phyloP scores from a whole-genome alignment of 495 filamentous ascomycete species.

The Neurospora sp. region DNA sequence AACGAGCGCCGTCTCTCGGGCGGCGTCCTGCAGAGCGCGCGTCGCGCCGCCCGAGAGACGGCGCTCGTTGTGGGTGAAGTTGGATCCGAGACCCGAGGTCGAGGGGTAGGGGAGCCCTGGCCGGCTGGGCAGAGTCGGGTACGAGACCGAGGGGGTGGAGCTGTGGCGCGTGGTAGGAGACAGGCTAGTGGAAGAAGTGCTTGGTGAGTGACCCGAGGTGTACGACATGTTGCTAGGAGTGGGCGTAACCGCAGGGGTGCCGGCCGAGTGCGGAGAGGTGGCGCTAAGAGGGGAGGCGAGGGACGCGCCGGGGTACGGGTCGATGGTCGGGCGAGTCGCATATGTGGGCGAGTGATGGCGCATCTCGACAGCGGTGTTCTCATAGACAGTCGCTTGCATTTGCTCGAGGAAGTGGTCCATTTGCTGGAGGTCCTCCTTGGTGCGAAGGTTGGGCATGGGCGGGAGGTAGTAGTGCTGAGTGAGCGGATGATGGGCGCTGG shows the following conservation, averaged over 20 bases:
- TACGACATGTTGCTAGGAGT: conserved; percentile 81
- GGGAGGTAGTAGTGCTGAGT: conserved; percentile 69
- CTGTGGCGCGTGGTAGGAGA: conserved; percentile 55
- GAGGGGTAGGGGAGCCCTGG: conserved; percentile 55
- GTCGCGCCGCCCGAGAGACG: conserved; percentile 79
- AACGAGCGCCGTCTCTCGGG: too few species aligned
- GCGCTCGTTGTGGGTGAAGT: conserved; percentile 69
- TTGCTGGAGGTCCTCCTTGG: conserved; percentile 83
- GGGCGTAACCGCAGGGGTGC: conserved; percentile 81
- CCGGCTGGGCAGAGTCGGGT: conserved; percentile 57
- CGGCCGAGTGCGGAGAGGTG: conserved; percentile 41
- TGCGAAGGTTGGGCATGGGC: conserved; percentile 73
- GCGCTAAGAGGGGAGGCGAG: conserved; percentile 52
- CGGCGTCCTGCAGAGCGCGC: too few species aligned
- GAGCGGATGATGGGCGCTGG: conserved; percentile 42
- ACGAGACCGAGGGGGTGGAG: conserved; percentile 50
- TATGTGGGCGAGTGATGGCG: conserved; percentile 66
- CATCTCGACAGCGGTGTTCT: conserved; percentile 59
- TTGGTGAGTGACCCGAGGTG: conserved; percentile 75
- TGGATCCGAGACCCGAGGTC: conserved; percentile 70
- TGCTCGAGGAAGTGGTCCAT: conserved; percentile 91
- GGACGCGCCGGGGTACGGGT: conserved; percentile 46
- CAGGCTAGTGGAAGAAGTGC: conserved; percentile 51
- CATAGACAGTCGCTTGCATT: conserved; percentile 89
- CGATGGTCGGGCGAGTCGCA: conserved; percentile 28